Evolutionary conservation across 805 yeast species (phyloP), one percentile per base, ranked within the genome.

Genomic region (Starmerella apis): DNA sequence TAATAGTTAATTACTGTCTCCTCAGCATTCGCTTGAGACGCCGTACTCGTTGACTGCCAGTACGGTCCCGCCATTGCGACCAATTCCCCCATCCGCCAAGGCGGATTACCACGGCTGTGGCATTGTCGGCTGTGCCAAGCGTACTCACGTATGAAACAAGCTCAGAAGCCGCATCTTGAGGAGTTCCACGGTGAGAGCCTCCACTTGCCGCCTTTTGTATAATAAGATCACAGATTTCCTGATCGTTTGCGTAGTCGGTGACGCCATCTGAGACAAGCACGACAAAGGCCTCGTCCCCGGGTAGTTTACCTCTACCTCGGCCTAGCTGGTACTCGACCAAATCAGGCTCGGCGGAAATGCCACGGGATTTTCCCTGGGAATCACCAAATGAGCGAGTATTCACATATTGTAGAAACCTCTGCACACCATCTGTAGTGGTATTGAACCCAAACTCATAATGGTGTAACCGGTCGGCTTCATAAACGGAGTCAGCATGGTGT

Each of bases 331-430:
- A 58, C 22, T 53, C 46, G 18, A 49, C 69, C 43, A 92, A 72
- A 54, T 92, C 96, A 0, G 98, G 98, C 67, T 92, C 97, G 13
- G 96, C 86, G 0, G 88, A 73, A 1, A 92, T 79, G 0, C 98
- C 98, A 63, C 79, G 76, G 32, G 81, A 73, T 65, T 92, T 92
- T 48, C 80, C 94, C 23, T 73, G 70, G 14, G 80, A 61, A 66
- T 92, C 98, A 36, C 98, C 98, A 72, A 92, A 92, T 1, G 96
- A 74, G 56, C 98, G 74, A 1, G 98, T 92, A 61, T 92, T 92
- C 20, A 96, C 95, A 62, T 80, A 81, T 55, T 79, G 75, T 32
- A 83, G 76, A 59, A 81, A 88, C 50, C 97, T 64, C 61, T 83
- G 86, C 61, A 87, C 94, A 6, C 98, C 98, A 69, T 88, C 90